Evolutionary conservation across 257 asterid species (phyloP), one percentile per base, ranked within the genome.

Genomic region (Solanum pinnatisectum): DNA sequence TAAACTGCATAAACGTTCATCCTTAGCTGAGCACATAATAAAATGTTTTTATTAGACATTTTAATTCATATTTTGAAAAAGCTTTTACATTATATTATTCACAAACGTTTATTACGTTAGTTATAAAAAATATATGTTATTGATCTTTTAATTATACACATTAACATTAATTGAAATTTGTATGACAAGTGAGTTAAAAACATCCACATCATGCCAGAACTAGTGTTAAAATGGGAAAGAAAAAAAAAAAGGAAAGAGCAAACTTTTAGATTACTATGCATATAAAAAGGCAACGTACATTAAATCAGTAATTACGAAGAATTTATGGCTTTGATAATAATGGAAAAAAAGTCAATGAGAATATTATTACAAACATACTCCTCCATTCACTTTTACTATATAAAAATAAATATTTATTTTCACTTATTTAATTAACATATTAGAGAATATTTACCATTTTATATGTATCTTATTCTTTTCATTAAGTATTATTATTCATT

Each of bases 101-200:
- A 56, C 10, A 56, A 56, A 56, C 0, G 0, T 1, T 0, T 0
- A 56, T 56, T 56, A 56, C 4, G 1, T 52, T 52, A 56, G 18
- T 56, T 18, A 56, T 1, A 18, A 18, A 18, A 6, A 18, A 6
- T 1, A 56, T 18, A 56, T 18, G 0, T 6, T 56, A 56, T 56
- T 56, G 4, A 56, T 56, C 0, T 56, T 56, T 18, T 6, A 56
- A 6, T 52, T 56, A 18, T 56, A 18, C 10, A 56, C n/a, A 18
- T 56, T 56, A 56, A 56, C 60, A 5, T 52, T 7, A 52, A 52
- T 52, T 52, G 8, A 52, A 56, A 56, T 56, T 2, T 2, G 4
- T 16, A 18, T 56, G 1, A 18, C 63, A 56, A 18, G 3, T 18
- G 23, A 52, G 63, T 52, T 18, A 18, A 56, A 56, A 56, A 18